Base-by-base conservation (phyloP, 257 asterid species). In the Eustoma russellianum region DNA sequence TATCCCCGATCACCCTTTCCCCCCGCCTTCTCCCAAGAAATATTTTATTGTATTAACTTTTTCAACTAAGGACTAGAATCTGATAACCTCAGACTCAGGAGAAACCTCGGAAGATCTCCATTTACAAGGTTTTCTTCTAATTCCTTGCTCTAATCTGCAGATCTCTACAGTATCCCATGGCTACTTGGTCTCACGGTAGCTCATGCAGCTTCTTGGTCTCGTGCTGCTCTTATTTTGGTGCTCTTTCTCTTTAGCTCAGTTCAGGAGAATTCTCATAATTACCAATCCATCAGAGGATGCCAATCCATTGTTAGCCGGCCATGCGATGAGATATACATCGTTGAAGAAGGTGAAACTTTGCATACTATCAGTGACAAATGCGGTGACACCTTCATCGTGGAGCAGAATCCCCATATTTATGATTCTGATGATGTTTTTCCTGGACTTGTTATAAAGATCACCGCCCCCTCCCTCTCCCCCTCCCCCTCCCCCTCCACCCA, bases 291-390 rank as follows among this genome's bases (percentile, higher is more conserved):
- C 30, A 57, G 34, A 24, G 70, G 66, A 11, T n/a, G 38, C 28
- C 53, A 43, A 5, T 16, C 50, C 33, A 5, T 24, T 2, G 30
- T 33, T 2, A 44, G 15, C 15, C 49, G 44, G 41, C 56, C 65
- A 2, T 67, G 72, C 46, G 72, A 67, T 30, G 72, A 67, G 17
- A 60, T 67, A 41, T 67, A 67, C 9, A 62, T 67, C 9, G 67
- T 67, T 33, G 72, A 66, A 47, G 72, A 67, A 67, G 72, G 72
- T 17, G 67, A 67, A 67, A 67, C 67, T 54, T 62, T 60, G 3
- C 72, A 67, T 49, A 67, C 72, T 33, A 60, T 67, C 45, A 67
- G 72, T 33, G 72, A 67, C 14, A 66, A 66, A 59, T 66, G 72
- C 45, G 63, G 63, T 13, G 72, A 66, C n/a, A 63, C 67, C 2